A percentile compares a stretch with the other conserved stretches of the same genome.
Conservation (phyloP, 768 basidiomycete species). For the Hygrophoropsis aurantiaca region DNA sequence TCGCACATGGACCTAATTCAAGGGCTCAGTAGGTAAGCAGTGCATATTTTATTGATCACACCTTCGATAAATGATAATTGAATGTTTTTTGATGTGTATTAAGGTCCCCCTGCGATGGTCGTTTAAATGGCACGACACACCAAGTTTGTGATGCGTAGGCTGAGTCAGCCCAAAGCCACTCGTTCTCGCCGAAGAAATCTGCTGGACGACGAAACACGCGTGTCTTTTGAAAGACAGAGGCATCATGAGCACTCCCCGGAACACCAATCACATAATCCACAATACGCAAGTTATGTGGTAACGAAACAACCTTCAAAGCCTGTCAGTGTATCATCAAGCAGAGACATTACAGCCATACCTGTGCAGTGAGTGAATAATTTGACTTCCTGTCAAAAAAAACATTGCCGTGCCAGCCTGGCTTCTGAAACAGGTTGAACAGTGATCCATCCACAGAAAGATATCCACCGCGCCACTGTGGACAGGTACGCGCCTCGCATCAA, state of each 20-base stretch:
- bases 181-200: constrained; percentile 2
- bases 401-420: constrained; percentile 9
- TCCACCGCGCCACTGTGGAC: constrained; percentile 2
- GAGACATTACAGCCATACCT: constrained; percentile 7
- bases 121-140: constrained; percentile 28
- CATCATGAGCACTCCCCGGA: constrained; percentile 11
- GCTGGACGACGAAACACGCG: background rate
- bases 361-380: constrained; percentile 15
- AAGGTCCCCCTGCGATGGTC: constrained; percentile 12
- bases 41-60: constrained; percentile 1
- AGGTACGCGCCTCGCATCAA: background rate
- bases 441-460: constrained; percentile 8
- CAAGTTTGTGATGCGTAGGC: constrained; percentile 15
- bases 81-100: constrained; percentile 16
- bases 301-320: constrained; percentile 4
- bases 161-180: constrained; percentile 20
- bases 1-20: constrained; percentile 1
- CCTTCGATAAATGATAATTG: constrained; percentile 22
- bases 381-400: constrained; percentile 18
- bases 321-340: background rate
- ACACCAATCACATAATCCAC: constrained; percentile 9
- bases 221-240: background rate
- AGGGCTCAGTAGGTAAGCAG: background rate
- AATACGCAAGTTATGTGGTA: constrained; percentile 11
- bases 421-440: constrained; percentile 12